phyloP scores from a whole-genome alignment of 2,329 filamentous ascomycete genomes.

The Trichoderma simmonsii region DNA sequence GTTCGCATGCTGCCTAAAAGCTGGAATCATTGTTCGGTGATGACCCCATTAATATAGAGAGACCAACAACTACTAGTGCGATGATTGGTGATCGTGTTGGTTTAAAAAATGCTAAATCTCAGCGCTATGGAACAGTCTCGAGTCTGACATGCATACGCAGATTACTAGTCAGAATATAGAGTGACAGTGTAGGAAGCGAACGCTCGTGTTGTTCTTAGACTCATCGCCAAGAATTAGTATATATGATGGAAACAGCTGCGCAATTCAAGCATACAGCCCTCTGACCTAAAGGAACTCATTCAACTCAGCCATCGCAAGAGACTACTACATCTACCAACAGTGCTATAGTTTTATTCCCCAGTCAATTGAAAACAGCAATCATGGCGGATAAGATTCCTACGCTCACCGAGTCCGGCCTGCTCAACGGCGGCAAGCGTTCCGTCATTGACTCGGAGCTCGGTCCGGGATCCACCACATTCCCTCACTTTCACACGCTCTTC shows the following conservation, averaged over 20 bases:
- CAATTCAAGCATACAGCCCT: background rate
- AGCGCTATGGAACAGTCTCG: background rate
- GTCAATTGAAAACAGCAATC: background rate
- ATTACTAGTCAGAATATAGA: background rate
- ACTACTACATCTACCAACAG: background rate
- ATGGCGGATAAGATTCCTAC: slow-evolving; percentile 11
- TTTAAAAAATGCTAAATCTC: background rate
- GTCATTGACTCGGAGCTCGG: background rate
- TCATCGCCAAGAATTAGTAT: background rate
- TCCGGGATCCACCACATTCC: slow-evolving; percentile 5
- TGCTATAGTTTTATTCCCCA: background rate
- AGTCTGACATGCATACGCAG: background rate
- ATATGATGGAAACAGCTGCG: background rate
- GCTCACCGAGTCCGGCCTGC: background rate
- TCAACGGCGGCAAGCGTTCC: slow-evolving; percentile 10
- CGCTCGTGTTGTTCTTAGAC: background rate
- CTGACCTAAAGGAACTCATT: background rate
- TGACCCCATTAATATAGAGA: background rate
- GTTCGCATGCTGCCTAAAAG: too few relatives aligned
- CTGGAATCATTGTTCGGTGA: background rate
- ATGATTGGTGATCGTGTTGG: background rate
- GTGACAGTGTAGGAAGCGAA: background rate
- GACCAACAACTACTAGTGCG: background rate
- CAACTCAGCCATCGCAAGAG: background rate
- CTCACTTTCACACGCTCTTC: slow-evolving; percentile 3